Evolutionary conservation across 1,139 yeast genomes (phyloP).

Genomic region (Kurtzmaniella quercitrusa): DNA sequence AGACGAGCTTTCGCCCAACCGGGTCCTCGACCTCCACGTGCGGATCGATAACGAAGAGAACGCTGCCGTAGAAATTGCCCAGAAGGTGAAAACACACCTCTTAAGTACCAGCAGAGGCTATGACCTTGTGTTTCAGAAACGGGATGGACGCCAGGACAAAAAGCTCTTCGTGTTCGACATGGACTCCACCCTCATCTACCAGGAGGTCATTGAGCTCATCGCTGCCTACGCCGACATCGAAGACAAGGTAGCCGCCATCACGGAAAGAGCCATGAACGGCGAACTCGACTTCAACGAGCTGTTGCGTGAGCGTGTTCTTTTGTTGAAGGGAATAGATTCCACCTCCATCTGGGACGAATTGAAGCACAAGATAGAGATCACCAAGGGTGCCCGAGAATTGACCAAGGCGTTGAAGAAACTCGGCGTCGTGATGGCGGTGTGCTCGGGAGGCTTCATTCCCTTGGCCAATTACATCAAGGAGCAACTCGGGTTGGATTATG

Average conservation of each 20-base stretch:
- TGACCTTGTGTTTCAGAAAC: constrained; percentile 34
- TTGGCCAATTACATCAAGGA: constrained; percentile 73
- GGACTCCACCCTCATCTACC: constrained; percentile 96
- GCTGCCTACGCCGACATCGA: constrained; percentile 52
- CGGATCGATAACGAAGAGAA: constrained; percentile 6
- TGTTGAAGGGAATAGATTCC: constrained; percentile 77
- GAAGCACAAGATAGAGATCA: constrained; percentile 62
- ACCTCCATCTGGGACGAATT: constrained; percentile 74
- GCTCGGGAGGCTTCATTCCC: constrained; percentile 93
- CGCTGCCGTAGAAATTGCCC: constrained; percentile 5
- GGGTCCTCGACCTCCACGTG: constrained; percentile 14
- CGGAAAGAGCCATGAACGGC: constrained; percentile 96
- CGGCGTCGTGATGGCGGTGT: constrained; percentile 76
- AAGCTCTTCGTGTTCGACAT: constrained; percentile 86
- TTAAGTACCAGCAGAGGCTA: constrained; percentile 8
- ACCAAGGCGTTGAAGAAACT: constrained; percentile 54
- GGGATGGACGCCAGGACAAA: constrained; percentile 40
- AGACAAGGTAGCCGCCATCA: constrained; percentile 49
- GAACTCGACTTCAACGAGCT: constrained; percentile 89
- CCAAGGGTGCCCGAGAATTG: constrained; percentile 79
- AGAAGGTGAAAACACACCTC: constrained; percentile 7
- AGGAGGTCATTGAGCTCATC: constrained; percentile 93
- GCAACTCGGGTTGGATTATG: constrained; percentile 73
- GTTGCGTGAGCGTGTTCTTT: constrained; percentile 64
- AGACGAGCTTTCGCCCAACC: constrained; percentile 7